Percentiles rank a stretch among this genome's conserved stretches.
These are phyloP conservation scores for Calonectria hongkongensis DNA, from an alignment of 2,329 filamentous ascomycete genomes.

Conservation along the genomic window DNA sequence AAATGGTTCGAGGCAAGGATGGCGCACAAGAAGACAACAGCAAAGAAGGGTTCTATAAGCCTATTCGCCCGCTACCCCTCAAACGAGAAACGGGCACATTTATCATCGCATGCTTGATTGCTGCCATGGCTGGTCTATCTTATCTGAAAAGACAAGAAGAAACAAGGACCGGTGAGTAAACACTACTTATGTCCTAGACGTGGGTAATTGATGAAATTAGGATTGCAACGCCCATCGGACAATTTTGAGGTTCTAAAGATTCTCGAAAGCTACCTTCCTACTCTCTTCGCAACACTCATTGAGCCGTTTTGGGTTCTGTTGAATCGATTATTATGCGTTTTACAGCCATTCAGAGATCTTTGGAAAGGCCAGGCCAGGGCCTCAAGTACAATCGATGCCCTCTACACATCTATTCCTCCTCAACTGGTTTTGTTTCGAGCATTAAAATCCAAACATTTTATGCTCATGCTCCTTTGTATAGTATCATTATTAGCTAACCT, in stretches of 20 bases:
- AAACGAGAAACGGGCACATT: slow-evolving; percentile 41
- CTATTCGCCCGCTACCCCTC: slow-evolving; percentile 50
- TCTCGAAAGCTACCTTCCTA: slow-evolving; percentile 71
- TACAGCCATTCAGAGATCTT: slow-evolving; percentile 73
- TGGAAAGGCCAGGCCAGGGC: slow-evolving; percentile 59
- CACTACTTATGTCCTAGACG: too few species aligned
- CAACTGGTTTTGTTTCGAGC: slow-evolving; percentile 70
- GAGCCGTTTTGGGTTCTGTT: slow-evolving; percentile 75
- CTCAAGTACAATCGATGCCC: slow-evolving; percentile 62
- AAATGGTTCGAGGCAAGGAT: neutral
- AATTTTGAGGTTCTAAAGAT: slow-evolving; percentile 62
- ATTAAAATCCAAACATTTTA: slow-evolving; percentile 63
- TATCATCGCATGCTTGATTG: slow-evolving; percentile 41
- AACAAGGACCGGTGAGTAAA: slow-evolving; percentile 43
- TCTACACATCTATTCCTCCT: slow-evolving; percentile 74
- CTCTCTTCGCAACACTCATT: slow-evolving; percentile 71
- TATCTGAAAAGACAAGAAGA: slow-evolving; percentile 53
- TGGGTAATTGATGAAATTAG: slow-evolving; percentile 44
- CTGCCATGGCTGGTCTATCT: slow-evolving; percentile 41
- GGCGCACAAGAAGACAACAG: neutral
- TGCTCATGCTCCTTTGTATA: slow-evolving; percentile 67
- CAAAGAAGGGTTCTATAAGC: slow-evolving; percentile 50
- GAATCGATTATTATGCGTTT: slow-evolving; percentile 70
- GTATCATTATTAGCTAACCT: slow-evolving; percentile 71
- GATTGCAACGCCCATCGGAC: slow-evolving; percentile 54